A percentile compares a stretch with the other conserved stretches of the same genome.
These are phyloP conservation scores for Fusarium humuli DNA, from an alignment of 2,329 filamentous ascomycete species.

Conservation along the genomic window DNA sequence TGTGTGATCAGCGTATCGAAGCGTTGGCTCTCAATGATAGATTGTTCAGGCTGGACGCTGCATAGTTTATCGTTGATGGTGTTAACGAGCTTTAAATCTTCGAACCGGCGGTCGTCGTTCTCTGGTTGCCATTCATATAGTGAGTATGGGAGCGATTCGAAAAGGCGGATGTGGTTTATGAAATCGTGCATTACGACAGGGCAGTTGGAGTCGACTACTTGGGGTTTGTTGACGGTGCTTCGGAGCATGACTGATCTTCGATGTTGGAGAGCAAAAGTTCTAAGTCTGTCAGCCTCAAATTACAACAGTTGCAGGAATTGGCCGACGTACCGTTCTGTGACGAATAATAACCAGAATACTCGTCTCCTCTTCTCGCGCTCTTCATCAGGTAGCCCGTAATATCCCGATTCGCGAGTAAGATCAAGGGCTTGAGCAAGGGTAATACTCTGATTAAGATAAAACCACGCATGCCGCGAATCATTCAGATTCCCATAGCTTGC, in stretches of 20 bases:
- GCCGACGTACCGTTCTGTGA: slow-evolving; percentile 45
- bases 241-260: slow-evolving; percentile 48
- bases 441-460: slow-evolving; percentile 51
- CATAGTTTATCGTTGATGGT: slow-evolving; percentile 46
- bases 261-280: slow-evolving; percentile 50
- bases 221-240: slow-evolving; percentile 48
- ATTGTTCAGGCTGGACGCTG: slow-evolving; percentile 45
- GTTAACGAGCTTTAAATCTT: slow-evolving; percentile 41
- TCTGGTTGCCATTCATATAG: slow-evolving; percentile 49
- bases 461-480: slow-evolving; percentile 47
- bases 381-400: slow-evolving; percentile 31
- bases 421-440: slow-evolving; percentile 46
- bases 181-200: slow-evolving; percentile 52
- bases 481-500: slow-evolving; percentile 49
- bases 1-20: slow-evolving; percentile 51
- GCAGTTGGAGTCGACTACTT: slow-evolving; percentile 48
- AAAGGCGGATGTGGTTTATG: slow-evolving; percentile 49
- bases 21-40: slow-evolving; percentile 49
- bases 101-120: slow-evolving; percentile 32
- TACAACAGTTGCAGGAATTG: accelerated
- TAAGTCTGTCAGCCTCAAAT: background rate
- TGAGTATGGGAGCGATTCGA: slow-evolving; percentile 46
- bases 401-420: slow-evolving; percentile 45
- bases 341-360: slow-evolving; percentile 52
- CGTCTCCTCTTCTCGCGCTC: slow-evolving; percentile 48